A percentile compares a stretch with the other conserved stretches of the same genome.
Conservation (phyloP, 805 yeast genomes). For the Jamesozyma jinghongensis region DNA sequence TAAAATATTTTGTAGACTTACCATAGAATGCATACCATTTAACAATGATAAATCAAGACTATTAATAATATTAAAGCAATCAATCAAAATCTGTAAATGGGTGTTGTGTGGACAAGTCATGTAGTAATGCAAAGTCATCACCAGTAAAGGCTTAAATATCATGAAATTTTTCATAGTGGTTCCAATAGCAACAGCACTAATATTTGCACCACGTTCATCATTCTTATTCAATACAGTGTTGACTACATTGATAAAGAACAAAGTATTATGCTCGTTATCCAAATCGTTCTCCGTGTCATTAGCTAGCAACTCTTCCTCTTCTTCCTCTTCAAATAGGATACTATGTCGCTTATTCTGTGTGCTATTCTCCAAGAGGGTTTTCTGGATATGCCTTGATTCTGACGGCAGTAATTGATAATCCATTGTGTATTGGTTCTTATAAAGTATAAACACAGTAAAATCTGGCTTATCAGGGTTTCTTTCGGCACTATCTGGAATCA, state of each 20-base stretch:
- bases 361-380: neutral
- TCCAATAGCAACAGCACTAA: constrained; percentile 51
- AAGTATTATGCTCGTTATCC: constrained; percentile 28
- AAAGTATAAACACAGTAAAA: constrained; percentile 48
- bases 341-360: neutral
- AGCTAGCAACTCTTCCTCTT: neutral
- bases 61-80: constrained; percentile 21
- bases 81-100: constrained; percentile 10
- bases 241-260: constrained; percentile 50
- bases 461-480: constrained; percentile 42
- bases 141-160: constrained; percentile 49
- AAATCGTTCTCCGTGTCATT: neutral
- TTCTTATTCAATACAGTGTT: constrained; percentile 36
- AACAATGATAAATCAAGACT: constrained; percentile 19
- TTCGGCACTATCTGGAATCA: constrained; percentile 57
- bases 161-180: constrained; percentile 46
- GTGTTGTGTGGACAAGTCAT: constrained; percentile 13
- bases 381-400: neutral
- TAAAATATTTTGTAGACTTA: constrained; percentile 16
- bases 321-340: constrained; percentile 2
- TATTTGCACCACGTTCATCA: constrained; percentile 49
- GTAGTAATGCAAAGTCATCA: constrained; percentile 39
- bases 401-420: constrained; percentile 23
- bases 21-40: constrained; percentile 10
- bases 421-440: constrained; percentile 25